Evolutionary conservation across 768 basidiomycete genomes (phyloP), one percentile per base, ranked within the genome.

Genomic region (Gymnopilus junonius): DNA sequence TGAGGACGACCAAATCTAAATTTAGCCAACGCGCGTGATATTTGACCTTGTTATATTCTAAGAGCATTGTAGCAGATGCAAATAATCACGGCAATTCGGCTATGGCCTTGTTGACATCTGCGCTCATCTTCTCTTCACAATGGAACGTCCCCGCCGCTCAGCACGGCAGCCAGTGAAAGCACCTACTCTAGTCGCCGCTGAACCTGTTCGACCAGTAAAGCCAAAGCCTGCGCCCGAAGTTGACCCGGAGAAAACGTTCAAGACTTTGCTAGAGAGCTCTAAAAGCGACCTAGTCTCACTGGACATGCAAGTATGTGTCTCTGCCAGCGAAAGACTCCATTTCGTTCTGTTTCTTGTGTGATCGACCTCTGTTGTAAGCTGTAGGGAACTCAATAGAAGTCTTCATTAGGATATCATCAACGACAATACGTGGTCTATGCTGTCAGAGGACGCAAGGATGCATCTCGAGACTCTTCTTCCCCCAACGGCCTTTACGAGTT

Each of bases 231-330:
- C 72, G 4, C 66, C 71, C 39, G 74, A 75, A 23, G 29, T 67
- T 15, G 76, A 75, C 55, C 74, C 75, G 4, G 74, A 70, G 20
- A 73, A 78, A 39, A 73, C 79, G 51, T 71, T 83, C 25, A 75
- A 77, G 17, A 70, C 65, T 35, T 70, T 87, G 48, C 70, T 87
- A 8, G 75, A 82, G 60, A 81, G 77, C 70, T 71, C 81, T 1
- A 83, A 82, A 70, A 87, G 85, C 71, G 70, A 77, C 17, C 73
- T 87, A 8, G 82, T 82, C 10, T 77, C 72, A 27, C 73, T 84
- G 65, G 79, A 87, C 59, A 80, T 86, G 61, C 76, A 81, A 66
- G 87, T 88, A 75, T 73, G 82, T 79, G 45, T 43, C 17, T 42
- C 20, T 42, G 31, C 20, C n/a, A 20, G 48, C 23, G 37, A 40